Conservation (phyloP, 805 yeast species). For the Starmera caribaea region DNA sequence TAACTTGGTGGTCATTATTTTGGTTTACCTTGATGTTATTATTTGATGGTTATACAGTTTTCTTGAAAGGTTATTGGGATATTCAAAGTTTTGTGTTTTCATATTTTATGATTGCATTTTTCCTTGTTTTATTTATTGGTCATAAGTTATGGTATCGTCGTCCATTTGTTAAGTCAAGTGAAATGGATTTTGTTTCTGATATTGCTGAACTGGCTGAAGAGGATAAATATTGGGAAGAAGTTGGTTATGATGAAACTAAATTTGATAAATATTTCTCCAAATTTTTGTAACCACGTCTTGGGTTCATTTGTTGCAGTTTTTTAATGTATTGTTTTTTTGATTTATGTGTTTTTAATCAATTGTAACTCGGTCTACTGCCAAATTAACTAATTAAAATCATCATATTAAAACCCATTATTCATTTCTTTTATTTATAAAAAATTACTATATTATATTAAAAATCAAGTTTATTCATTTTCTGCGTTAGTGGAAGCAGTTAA, state of each 20-base stretch:
- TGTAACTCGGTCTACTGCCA: too few species aligned
- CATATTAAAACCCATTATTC: too few species aligned
- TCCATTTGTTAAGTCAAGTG: constrained; percentile 29
- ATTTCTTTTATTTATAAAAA: too few species aligned
- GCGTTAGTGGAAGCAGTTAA: constrained; percentile 41
- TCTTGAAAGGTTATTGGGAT: constrained; percentile 48
- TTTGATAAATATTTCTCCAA: background rate
- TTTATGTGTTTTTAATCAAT: too few species aligned
- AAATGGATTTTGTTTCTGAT: constrained; percentile 36
- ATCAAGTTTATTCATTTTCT: background rate
- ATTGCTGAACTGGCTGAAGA: constrained; percentile 40
- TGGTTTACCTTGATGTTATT: constrained; percentile 29
- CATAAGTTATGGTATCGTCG: constrained; percentile 35
- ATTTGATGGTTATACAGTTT: constrained; percentile 46
- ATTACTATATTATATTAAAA: background rate
- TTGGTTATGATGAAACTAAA: background rate
- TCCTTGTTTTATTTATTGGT: constrained; percentile 23
- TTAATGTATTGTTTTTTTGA: too few species aligned
- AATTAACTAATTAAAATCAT: too few species aligned
- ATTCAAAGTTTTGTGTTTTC: constrained; percentile 43
- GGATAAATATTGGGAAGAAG: constrained; percentile 16
- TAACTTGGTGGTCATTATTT: constrained; percentile 23
- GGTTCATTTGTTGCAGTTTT: too few species aligned
- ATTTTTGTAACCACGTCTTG: too few species aligned
- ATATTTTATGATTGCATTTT: constrained; percentile 48